A percentile compares a stretch with the other conserved stretches of the same genome.
Evolutionary conservation across 495 filamentous ascomycete genomes (phyloP).

Genomic region (Parathielavia hyrcaniae): DNA sequence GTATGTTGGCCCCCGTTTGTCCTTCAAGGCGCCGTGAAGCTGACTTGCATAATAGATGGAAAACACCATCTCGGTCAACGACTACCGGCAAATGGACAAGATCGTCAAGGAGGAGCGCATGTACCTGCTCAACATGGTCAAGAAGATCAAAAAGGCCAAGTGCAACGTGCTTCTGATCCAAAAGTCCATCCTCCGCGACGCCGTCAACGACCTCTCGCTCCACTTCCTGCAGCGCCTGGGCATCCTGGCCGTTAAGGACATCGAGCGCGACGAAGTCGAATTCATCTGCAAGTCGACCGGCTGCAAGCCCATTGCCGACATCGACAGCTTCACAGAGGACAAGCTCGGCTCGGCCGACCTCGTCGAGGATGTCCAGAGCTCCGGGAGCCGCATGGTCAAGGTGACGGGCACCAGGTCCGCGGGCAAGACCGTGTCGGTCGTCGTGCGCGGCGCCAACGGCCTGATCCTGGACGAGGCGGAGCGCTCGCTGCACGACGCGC

Average conservation of each 20-base stretch:
- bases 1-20: slow-evolving; percentile 45
- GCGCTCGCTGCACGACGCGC: slow-evolving; percentile 90
- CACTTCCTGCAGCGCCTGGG: slow-evolving; percentile 97
- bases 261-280: slow-evolving; percentile 96
- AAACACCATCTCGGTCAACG: slow-evolving; percentile 97
- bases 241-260: slow-evolving; percentile 92
- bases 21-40: background rate
- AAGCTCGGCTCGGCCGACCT: slow-evolving; percentile 96
- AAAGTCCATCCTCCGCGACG: slow-evolving; percentile 95
- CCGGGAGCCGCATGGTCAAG: slow-evolving; percentile 87
- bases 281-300: slow-evolving; percentile 97
- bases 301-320: slow-evolving; percentile 98
- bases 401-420: slow-evolving; percentile 78
- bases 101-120: slow-evolving; percentile 98
- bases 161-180: slow-evolving; percentile 98
- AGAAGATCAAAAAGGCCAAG: slow-evolving; percentile 99
- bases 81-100: slow-evolving; percentile 99
- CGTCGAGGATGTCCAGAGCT: slow-evolving; percentile 82
- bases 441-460: slow-evolving; percentile 87
- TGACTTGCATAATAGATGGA: slow-evolving; percentile 68
- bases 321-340: slow-evolving; percentile 98
- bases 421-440: slow-evolving; percentile 85
- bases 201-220: slow-evolving; percentile 92
- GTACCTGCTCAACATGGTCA: slow-evolving; percentile 96
- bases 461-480: slow-evolving; percentile 96